These are phyloP conservation scores for Dunaliella primolecta DNA, from an alignment of 139 green algal species.

Conservation along the genomic window DNA sequence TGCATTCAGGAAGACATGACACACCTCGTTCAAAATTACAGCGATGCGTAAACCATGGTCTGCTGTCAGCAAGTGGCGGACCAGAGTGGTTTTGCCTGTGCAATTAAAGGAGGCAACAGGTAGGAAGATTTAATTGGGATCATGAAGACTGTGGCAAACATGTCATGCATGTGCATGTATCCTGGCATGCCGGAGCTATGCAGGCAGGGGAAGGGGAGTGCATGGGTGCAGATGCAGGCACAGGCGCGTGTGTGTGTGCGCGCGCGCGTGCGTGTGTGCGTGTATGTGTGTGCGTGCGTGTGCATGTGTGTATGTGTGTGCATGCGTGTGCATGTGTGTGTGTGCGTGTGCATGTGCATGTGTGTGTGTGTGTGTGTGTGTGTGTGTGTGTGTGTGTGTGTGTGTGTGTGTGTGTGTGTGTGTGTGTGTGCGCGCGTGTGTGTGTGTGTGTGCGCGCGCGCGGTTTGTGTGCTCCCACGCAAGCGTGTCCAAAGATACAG, in stretches of 20 bases:
- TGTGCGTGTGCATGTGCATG: neutral
- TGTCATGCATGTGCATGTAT: no score
- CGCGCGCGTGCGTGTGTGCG: neutral
- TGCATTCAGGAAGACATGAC: no score
- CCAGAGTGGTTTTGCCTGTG: conserved; percentile 49
- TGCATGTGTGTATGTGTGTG: conserved; percentile 5
- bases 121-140: no score
- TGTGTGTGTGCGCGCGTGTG: neutral
- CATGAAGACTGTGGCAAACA: no score
- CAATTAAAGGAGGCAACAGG: no score
- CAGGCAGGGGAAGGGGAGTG: no score
- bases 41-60: conserved; percentile 61
- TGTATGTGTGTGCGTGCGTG: neutral
- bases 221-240: no score
- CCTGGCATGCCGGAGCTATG: no score
- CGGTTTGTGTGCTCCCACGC: neutral
- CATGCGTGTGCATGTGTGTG: conserved; percentile 7
- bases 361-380: neutral
- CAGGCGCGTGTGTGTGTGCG: neutral
- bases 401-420: neutral
- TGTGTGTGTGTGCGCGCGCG: neutral
- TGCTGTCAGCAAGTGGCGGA: conserved; percentile 54
- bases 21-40: conserved; percentile 62
- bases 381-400: neutral
- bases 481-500: neutral